phyloP scores from a whole-genome alignment of 352 stramenopile species.

The Phytophthora tubulina region DNA sequence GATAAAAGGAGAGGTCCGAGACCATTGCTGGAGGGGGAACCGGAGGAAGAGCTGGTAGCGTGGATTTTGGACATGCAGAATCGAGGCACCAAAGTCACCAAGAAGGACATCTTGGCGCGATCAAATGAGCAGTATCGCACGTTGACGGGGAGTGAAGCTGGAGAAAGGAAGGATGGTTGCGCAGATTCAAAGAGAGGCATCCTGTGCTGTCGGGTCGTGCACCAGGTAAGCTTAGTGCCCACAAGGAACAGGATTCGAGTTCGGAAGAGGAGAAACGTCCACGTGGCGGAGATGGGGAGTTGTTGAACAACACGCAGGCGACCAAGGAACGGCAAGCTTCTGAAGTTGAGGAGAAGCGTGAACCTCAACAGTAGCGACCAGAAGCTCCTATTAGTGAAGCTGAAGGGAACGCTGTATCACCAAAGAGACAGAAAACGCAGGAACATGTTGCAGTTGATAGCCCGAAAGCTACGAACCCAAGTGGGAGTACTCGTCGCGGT shows the following conservation, averaged over 20 bases:
- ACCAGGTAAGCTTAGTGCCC: background rate
- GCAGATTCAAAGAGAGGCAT: slow-evolving; percentile 38
- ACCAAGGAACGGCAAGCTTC: background rate
- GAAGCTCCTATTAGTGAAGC: background rate
- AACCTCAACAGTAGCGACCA: slow-evolving; percentile 1
- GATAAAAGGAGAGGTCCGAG: slow-evolving; percentile 31
- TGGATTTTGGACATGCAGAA: slow-evolving; percentile 33
- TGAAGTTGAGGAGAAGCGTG: background rate
- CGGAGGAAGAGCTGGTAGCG: slow-evolving; percentile 29
- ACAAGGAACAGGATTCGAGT: slow-evolving; percentile 3
- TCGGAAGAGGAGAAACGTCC: slow-evolving; percentile 2
- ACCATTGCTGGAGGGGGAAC: slow-evolving; percentile 28
- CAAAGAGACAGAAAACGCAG: slow-evolving; percentile 22
- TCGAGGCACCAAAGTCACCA: slow-evolving; percentile 22
- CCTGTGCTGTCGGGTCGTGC: slow-evolving; percentile 29
- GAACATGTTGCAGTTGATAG: background rate
- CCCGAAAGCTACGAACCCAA: background rate
- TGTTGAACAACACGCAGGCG: background rate
- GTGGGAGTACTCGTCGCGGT: background rate
- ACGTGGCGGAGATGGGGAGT: background rate
- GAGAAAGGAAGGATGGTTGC: slow-evolving; percentile 32
- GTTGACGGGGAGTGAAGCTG: too few species aligned
- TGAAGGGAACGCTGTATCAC: background rate
- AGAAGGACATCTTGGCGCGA: slow-evolving; percentile 28
- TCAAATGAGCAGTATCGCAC: slow-evolving; percentile 31